Conservation (phyloP, 2,329 filamentous ascomycete species). For the Beauveria pseudobassiana region DNA sequence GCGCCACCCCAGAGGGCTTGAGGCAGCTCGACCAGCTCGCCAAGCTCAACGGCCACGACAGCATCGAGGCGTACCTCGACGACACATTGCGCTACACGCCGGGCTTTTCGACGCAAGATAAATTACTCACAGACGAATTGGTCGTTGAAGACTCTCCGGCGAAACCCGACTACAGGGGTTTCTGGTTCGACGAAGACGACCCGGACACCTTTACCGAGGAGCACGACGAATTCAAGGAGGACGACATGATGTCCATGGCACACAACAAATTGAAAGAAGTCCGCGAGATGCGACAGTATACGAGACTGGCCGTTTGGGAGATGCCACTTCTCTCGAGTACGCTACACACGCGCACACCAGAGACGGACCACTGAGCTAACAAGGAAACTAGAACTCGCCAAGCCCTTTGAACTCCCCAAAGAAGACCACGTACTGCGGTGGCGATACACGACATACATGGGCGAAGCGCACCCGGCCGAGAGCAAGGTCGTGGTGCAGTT, state of each 20-base stretch:
- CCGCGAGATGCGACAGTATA: constrained; percentile 81
- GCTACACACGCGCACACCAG: constrained; percentile 21
- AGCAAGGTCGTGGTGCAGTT: constrained; percentile 95
- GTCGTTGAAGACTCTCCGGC: constrained; percentile 23
- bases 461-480: constrained; percentile 83
- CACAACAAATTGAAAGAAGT: constrained; percentile 85
- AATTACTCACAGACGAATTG: constrained; percentile 25
- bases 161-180: constrained; percentile 30
- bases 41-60: constrained; percentile 26
- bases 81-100: constrained; percentile 21
- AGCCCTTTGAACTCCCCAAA: constrained; percentile 68
- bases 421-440: constrained; percentile 71
- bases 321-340: constrained; percentile 84
- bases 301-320: constrained; percentile 85
- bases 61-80: constrained; percentile 26
- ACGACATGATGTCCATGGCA: constrained; percentile 76
- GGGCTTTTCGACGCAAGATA: constrained; percentile 25
- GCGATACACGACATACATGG: constrained; percentile 95
- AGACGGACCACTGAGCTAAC: constrained; percentile 9
- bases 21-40: constrained; percentile 28
- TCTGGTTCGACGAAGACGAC: constrained; percentile 45
- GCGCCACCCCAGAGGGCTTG: constrained; percentile 24
- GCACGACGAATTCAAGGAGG: constrained; percentile 60
- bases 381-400: constrained; percentile 61
- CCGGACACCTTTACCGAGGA: constrained; percentile 43